These are phyloP conservation scores for Saccharomycopsis sp. DNA, from an alignment of 805 yeast genomes.

Conservation along the genomic window DNA sequence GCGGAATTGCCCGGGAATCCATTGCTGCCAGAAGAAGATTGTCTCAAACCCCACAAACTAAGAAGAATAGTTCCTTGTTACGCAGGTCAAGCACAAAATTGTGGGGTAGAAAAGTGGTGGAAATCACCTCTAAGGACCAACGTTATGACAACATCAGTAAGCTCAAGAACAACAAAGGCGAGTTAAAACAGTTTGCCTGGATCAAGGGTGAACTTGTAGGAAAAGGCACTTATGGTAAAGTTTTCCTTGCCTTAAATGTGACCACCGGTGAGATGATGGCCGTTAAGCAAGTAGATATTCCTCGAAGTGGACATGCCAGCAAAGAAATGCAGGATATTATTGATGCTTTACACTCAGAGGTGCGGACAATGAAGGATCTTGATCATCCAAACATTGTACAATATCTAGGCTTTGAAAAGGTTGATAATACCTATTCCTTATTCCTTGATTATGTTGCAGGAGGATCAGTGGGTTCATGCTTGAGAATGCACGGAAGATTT, in stretches of 20 bases:
- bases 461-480: constrained; percentile 86
- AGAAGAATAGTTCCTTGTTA: constrained; percentile 33
- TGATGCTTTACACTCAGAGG: constrained; percentile 83
- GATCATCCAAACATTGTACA: constrained; percentile 95
- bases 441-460: constrained; percentile 97
- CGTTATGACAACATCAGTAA: constrained; percentile 60
- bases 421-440: constrained; percentile 66
- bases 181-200: constrained; percentile 89
- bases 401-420: constrained; percentile 86
- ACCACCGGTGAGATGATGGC: constrained; percentile 99
- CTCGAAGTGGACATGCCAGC: constrained; percentile 36
- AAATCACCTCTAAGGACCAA: constrained; percentile 69
- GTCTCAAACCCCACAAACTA: constrained; percentile 16
- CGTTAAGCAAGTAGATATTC: constrained; percentile 85
- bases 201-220: constrained; percentile 96
- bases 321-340: constrained; percentile 53
- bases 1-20: constrained; percentile 85
- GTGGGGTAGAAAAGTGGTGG: constrained; percentile 96
- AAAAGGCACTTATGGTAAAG: constrained; percentile 93
- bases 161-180: constrained; percentile 57
- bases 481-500: constrained; percentile 77
- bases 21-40: constrained; percentile 45
- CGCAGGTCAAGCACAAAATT: constrained; percentile 83
- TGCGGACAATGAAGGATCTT: constrained; percentile 86
- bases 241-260: constrained; percentile 82